A percentile compares a stretch with the other conserved stretches of the same genome.
These are phyloP conservation scores for Phlyctochytrium planicorne DNA, from an alignment of 192 early-diverging fungal species.

Conservation along the genomic window DNA sequence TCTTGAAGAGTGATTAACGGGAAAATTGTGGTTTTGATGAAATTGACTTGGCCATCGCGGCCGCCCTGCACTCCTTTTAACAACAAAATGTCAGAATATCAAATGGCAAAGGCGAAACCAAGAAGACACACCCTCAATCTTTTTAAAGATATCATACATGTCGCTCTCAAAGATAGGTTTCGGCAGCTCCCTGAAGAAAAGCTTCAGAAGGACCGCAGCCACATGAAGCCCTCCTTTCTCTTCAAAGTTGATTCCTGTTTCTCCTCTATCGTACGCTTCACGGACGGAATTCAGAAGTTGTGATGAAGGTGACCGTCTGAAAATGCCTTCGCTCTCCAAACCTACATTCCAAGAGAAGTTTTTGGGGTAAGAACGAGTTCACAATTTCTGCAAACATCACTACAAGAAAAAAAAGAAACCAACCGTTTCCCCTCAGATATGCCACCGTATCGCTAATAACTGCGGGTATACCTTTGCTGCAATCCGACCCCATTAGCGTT, in stretches of 20 bases:
- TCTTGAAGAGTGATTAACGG: constrained; percentile 31
- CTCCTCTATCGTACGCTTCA: constrained; percentile 45
- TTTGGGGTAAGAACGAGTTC: neutral
- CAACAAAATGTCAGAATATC: constrained; percentile 29
- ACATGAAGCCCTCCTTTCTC: constrained; percentile 68
- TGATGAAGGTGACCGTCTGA: constrained; percentile 79
- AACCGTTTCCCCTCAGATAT: too few relatives aligned
- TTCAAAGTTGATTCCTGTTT: constrained; percentile 20
- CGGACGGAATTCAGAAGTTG: constrained; percentile 66
- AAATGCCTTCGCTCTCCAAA: constrained; percentile 78
- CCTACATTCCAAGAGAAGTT: constrained; percentile 39
- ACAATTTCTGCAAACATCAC: neutral
- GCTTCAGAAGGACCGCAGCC: constrained; percentile 77
- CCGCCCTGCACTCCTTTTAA: constrained; percentile 28
- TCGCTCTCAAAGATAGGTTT: constrained; percentile 66
- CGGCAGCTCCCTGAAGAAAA: constrained; percentile 81
- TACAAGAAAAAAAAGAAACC: too few relatives aligned
- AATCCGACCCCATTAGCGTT: constrained; percentile 70
- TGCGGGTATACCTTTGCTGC: constrained; percentile 72
- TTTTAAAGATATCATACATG: constrained; percentile 59
- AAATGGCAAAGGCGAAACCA: neutral
- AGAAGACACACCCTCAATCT: constrained; percentile 39
- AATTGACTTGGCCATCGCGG: constrained; percentile 36
- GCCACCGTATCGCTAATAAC: constrained; percentile 72
- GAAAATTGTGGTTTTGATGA: constrained; percentile 26